These are phyloP conservation scores for Leucosporidium creatinivorum DNA, from an alignment of 768 basidiomycete genomes.

Conservation along the genomic window DNA sequence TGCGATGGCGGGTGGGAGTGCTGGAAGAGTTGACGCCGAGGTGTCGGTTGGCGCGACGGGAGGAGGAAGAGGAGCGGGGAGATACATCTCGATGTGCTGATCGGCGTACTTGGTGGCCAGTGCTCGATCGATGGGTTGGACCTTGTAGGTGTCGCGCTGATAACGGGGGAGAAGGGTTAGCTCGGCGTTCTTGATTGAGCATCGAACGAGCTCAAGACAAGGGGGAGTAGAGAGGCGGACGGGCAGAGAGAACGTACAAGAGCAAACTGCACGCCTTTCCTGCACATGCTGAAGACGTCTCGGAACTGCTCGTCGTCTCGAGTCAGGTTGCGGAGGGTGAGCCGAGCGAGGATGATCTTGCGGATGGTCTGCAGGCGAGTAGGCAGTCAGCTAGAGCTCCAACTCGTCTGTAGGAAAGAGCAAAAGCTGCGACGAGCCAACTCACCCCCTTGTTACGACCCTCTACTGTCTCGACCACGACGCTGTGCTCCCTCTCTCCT, in stretches of 20 bases:
- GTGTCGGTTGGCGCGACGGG: no score
- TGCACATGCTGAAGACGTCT: conserved; percentile 18
- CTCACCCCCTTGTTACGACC: conserved; percentile 24
- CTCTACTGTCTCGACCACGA: conserved; percentile 1
- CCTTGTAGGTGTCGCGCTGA: neutral
- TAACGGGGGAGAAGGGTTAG: no score
- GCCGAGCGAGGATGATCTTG: conserved; percentile 4
- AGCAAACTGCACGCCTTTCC: conserved; percentile 22
- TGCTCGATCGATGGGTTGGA: neutral
- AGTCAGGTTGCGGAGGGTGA: conserved; percentile 1
- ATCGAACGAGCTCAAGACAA: no score
- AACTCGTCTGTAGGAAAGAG: no score
- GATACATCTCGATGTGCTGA: neutral
- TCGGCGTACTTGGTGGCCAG: neutral
- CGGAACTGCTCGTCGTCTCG: conserved; percentile 15
- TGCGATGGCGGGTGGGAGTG: no score
- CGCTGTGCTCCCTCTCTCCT: neutral
- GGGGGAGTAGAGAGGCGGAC: no score
- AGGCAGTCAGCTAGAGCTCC: no score
- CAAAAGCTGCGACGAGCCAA: no score
- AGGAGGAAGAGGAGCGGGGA: neutral
- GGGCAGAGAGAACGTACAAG: conserved; percentile 5
- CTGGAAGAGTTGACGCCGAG: no score
- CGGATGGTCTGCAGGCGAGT: conserved; percentile 3
- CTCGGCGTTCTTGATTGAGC: no score